These are phyloP conservation scores for Teratosphaeria destructans DNA, from an alignment of 2,329 filamentous ascomycete species.

Conservation along the genomic window DNA sequence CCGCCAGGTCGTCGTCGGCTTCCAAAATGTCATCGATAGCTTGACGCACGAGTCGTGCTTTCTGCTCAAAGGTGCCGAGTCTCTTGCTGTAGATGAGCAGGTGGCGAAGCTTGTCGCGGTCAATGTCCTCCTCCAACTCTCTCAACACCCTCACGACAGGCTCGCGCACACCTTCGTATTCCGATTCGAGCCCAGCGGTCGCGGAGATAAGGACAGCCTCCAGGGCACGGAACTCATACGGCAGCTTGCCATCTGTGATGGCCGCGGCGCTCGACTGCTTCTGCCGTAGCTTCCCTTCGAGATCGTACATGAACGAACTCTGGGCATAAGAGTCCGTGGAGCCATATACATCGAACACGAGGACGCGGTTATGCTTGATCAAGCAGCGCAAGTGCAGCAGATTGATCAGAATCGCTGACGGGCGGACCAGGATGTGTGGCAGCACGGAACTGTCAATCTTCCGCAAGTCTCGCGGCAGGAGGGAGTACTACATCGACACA, in stretches of 20 bases:
- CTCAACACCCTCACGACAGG: constrained; percentile 81
- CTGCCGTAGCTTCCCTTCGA: constrained; percentile 84
- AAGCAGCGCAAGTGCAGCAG: constrained; percentile 91
- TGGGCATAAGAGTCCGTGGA: constrained; percentile 91
- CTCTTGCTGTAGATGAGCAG: constrained; percentile 92
- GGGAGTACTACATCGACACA: constrained; percentile 53
- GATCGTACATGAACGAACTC: constrained; percentile 93
- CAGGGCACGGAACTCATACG: constrained; percentile 91
- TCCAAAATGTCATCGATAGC: constrained; percentile 92
- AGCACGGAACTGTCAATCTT: constrained; percentile 97
- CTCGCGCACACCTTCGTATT: constrained; percentile 88
- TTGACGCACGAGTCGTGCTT: constrained; percentile 84
- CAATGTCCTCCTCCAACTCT: constrained; percentile 92
- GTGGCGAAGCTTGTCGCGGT: constrained; percentile 82
- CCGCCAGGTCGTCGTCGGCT: constrained; percentile 85
- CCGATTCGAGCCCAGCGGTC: constrained; percentile 80
- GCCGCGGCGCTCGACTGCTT: constrained; percentile 46
- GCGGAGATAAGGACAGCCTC: constrained; percentile 93
- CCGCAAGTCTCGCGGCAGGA: constrained; percentile 85
- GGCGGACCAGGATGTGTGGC: constrained; percentile 88
- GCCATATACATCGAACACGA: constrained; percentile 93
- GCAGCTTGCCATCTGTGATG: constrained; percentile 50
- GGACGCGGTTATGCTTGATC: constrained; percentile 86
- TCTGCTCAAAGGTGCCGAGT: constrained; percentile 93
- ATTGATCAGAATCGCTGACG: constrained; percentile 87